Percentiles rank a stretch among this genome's conserved stretches.
Conservation (phyloP, 176 grass and related monocot genomes). For the bread wheat (Triticum aestivum) region IWGSC_CS_RefSeq_v2.1 NC_057805.1:497072249-497072748, state of each 20-base stretch:
- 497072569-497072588: no score
- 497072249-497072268: conserved; percentile 36
- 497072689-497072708: no score
- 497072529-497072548: background rate
- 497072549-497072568: background rate
- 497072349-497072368: conserved; percentile 9
- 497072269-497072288: conserved; percentile 1
- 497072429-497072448: background rate
- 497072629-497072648: no score
- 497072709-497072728: no score
- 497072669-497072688: no score
- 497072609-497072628: no score
- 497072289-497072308: conserved; percentile 15
- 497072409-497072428: background rate
- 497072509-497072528: conserved; percentile 27
- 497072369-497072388: background rate
- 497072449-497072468: background rate
- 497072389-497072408: no score
- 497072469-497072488: background rate
- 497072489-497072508: background rate
- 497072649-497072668: no score
- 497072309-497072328: background rate
- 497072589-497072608: no score
- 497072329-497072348: conserved; percentile 5
- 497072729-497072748: no score